These are phyloP conservation scores for Fusarium nanum DNA, from an alignment of 2,329 filamentous ascomycete species.

Conservation along the genomic window DNA sequence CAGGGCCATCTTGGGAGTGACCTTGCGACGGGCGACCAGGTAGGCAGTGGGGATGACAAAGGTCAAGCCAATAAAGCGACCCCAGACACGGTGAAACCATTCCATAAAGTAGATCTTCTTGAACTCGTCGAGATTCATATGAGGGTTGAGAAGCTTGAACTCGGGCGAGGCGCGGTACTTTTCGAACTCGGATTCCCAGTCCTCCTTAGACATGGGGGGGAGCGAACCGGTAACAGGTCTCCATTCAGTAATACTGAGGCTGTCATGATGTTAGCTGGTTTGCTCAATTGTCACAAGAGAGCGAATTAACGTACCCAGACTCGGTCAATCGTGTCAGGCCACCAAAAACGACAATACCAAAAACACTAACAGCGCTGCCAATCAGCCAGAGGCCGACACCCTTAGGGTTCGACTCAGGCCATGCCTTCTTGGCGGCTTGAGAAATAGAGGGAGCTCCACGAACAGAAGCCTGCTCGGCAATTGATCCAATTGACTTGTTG, in stretches of 20 bases:
- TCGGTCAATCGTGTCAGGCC: constrained; percentile 94
- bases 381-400: constrained; percentile 91
- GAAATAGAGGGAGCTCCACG: constrained; percentile 40
- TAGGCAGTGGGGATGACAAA: constrained; percentile 91
- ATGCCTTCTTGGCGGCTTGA: constrained; percentile 53
- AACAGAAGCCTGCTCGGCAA: constrained; percentile 45
- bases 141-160: constrained; percentile 89
- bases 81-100: constrained; percentile 96
- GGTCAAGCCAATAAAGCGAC: constrained; percentile 87
- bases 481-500: constrained; percentile 45
- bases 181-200: constrained; percentile 93
- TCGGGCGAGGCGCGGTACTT: constrained; percentile 95
- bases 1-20: constrained; percentile 80
- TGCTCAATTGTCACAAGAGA: not conserved
- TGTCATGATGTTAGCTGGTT: constrained; percentile 51
- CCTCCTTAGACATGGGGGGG: constrained; percentile 79
- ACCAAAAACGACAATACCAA: constrained; percentile 96
- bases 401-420: constrained; percentile 76
- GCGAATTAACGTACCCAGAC: constrained; percentile 77
- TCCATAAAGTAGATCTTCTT: constrained; percentile 99
- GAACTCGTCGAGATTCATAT: constrained; percentile 94
- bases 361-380: constrained; percentile 90
- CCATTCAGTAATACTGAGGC: constrained; percentile 99
- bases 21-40: constrained; percentile 83
- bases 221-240: constrained; percentile 92